Conservation (phyloP, 176 grass and related monocot genomes). For the Carex kokanica region DNA sequence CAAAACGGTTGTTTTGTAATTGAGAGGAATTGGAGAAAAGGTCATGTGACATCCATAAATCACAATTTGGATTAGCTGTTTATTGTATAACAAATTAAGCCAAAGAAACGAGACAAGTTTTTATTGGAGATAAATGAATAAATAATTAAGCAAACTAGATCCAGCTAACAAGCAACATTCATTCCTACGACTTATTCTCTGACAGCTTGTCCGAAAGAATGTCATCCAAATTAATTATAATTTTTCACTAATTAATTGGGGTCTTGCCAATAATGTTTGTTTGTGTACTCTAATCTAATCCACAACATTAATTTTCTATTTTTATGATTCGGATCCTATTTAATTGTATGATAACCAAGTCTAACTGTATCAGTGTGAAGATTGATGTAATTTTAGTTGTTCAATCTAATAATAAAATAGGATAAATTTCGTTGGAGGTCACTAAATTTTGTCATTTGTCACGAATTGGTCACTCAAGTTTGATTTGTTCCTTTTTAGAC, state of each 20-base stretch:
- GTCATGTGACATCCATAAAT: constrained; percentile 13
- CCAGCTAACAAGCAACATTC: constrained; percentile 28
- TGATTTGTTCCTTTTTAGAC: too few species aligned
- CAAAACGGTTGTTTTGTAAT: neutral
- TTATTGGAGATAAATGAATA: neutral
- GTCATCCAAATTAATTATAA: neutral
- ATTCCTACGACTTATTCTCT: constrained; percentile 24
- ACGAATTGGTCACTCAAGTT: too few species aligned
- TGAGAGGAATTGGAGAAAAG: constrained; percentile 6
- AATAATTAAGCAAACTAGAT: neutral
- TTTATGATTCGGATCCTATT: neutral
- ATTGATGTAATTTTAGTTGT: neutral
- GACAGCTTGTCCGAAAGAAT: constrained; percentile 17
- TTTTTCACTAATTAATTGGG: neutral
- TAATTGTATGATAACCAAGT: neutral
- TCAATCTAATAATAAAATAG: neutral
- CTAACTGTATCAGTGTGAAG: neutral
- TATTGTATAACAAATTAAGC: constrained; percentile 5
- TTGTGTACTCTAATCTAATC: neutral
- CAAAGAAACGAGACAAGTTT: neutral
- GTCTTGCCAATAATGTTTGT: neutral
- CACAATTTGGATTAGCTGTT: constrained; percentile 22
- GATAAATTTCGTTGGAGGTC: too few species aligned
- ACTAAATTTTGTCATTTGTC: too few species aligned
- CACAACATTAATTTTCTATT: neutral